Base-by-base conservation (phyloP, 2,329 filamentous ascomycete species). In the Aspergillus sp. region DNA sequence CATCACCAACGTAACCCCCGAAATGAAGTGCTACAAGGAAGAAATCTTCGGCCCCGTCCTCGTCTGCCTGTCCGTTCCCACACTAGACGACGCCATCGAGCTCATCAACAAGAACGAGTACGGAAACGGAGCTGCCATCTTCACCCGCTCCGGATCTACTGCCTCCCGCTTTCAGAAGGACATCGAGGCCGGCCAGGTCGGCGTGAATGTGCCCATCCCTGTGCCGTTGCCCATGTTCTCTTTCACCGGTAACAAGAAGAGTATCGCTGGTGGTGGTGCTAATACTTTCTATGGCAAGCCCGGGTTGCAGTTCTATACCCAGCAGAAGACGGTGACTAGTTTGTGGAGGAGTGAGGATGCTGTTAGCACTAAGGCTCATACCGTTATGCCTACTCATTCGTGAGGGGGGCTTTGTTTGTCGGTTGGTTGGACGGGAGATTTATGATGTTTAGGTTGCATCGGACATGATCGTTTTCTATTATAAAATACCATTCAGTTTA, bases 271-370 rank as follows among this genome's bases (percentile, higher is more conserved):
- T 57, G 93, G 93, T 55, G 94, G 95, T 62, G 90, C 91, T 39
- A 96, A 86, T 80, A 96, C 92, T 15, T 98, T 99, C 76, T 99
- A 99, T 79, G 95, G 95, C 67, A 90, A 91, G 78, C 91, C 92
- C 0, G 95, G 94, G 23, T 79, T 99, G 74, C 88, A 90, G 74
- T 99, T 99, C 75, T 98, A 96, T 79, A 99, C 95, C 3, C 95
- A 98, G 81, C 86, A 90, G 73, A 98, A 99, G 90, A 99, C 95
- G 2, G 95, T 99, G 52, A 99, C 95, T 56, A 89, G 91, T 67
- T 80, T 96, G 75, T 99, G 95, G 95, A 87, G 87, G 72, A 87
- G 85, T 62, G 88, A 93, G 71, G 93, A 97, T 80, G 93, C 92
- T 0, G 85, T 95, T 52, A 88, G 87, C 58, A 90, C 88, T 67